phyloP scores from a whole-genome alignment of 108 stramenopile species.

The Fistulifera solaris region DNA sequence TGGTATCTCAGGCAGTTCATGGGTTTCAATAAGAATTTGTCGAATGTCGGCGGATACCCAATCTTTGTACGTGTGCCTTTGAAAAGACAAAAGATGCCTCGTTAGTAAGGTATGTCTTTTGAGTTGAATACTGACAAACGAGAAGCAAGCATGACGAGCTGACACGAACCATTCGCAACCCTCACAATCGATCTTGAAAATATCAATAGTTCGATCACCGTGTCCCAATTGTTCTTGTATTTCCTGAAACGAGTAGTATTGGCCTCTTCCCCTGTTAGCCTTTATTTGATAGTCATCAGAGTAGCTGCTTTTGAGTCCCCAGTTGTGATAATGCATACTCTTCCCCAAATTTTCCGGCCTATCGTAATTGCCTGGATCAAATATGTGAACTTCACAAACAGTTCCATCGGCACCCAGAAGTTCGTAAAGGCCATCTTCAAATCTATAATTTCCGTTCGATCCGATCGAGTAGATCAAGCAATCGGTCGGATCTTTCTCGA shows the following conservation, averaged over 20 bases:
- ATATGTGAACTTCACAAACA: conserved; percentile 7
- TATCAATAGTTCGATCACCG: background rate
- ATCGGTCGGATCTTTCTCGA: background rate
- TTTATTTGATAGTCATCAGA: background rate
- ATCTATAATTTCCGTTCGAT: background rate
- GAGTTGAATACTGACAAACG: conserved; percentile 1
- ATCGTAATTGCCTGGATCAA: conserved; percentile 2
- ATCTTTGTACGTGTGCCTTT: conserved; percentile 25
- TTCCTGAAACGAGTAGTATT: background rate
- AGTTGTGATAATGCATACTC: conserved; percentile 3
- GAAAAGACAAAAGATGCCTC: conserved; percentile 44
- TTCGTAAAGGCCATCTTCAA: background rate
- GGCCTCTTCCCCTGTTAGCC: background rate
- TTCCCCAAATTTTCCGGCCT: background rate
- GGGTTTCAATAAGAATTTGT: conserved; percentile 44
- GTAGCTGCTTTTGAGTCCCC: background rate
- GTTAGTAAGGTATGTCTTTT: conserved; percentile 33
- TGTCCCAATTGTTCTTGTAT: conserved; percentile 7
- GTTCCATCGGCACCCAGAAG: background rate
- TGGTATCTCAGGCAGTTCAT: conserved; percentile 2
- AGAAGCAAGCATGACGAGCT: background rate
- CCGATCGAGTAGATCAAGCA: conserved; percentile 12
- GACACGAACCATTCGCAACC: conserved; percentile 8
- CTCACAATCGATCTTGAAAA: conserved; percentile 10
- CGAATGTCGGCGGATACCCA: conserved; percentile 25